A percentile compares a stretch with the other conserved stretches of the same genome.
Evolutionary conservation across 352 stramenopile genomes (phyloP).

Genomic region (Globisporangium carolinianum): DNA sequence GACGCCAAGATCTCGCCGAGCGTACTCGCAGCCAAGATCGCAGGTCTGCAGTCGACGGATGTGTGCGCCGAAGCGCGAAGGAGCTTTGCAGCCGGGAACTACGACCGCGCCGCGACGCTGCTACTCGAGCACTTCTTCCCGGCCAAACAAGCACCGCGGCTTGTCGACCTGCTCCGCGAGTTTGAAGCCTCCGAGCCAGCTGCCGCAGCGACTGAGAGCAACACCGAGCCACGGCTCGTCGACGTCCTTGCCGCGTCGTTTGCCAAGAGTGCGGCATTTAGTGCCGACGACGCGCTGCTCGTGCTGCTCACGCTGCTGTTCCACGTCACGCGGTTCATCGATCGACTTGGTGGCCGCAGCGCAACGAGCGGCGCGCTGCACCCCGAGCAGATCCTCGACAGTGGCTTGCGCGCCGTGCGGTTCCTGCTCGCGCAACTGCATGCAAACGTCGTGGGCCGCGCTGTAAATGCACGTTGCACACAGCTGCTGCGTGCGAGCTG

Average conservation of each 20-base stretch:
- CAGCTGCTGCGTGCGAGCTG: slow-evolving; percentile 31
- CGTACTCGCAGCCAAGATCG: slow-evolving; percentile 43
- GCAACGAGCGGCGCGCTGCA: slow-evolving; percentile 14
- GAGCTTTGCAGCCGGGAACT: slow-evolving; percentile 23
- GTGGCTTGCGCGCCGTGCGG: slow-evolving; percentile 25
- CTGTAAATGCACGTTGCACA: slow-evolving; percentile 8
- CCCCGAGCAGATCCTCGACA: slow-evolving; percentile 23
- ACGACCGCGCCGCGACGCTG: slow-evolving; percentile 32
- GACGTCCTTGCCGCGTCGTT: slow-evolving; percentile 39
- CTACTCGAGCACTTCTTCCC: slow-evolving; percentile 54
- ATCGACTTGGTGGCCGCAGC: slow-evolving; percentile 15
- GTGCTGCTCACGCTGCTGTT: slow-evolving; percentile 38
- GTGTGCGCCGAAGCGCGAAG: slow-evolving; percentile 43
- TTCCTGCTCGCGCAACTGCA: slow-evolving; percentile 29
- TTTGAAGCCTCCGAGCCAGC: slow-evolving; percentile 24
- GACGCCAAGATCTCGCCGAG: slow-evolving; percentile 26
- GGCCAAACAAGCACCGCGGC: slow-evolving; percentile 27
- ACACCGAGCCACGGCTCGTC: slow-evolving; percentile 13
- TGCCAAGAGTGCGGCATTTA: slow-evolving; percentile 25
- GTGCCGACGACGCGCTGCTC: slow-evolving; percentile 18
- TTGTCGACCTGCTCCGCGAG: slow-evolving; percentile 50
- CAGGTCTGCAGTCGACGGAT: slow-evolving; percentile 42
- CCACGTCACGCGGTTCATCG: slow-evolving; percentile 31
- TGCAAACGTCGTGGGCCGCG: slow-evolving; percentile 10
- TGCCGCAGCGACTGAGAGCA: slow-evolving; percentile 1